Evolutionary conservation across 192 early-diverging fungal genomes (phyloP).

Genomic region (Coemansia sp.): DNA sequence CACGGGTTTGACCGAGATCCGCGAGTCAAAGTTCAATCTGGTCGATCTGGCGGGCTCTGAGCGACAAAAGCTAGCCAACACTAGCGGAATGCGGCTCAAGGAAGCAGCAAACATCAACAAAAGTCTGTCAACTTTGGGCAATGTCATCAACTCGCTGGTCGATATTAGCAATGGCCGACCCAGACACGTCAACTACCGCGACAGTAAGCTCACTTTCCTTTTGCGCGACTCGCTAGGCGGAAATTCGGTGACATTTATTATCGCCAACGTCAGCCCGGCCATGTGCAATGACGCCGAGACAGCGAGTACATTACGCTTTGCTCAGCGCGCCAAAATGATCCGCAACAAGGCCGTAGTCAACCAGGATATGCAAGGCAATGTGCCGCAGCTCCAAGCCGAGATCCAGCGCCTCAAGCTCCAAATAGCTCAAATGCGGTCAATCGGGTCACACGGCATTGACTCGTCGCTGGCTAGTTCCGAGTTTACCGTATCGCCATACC

Average conservation of each 20-base stretch:
- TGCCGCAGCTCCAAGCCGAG: constrained; percentile 65
- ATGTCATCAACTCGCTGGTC: constrained; percentile 83
- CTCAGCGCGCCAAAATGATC: constrained; percentile 72
- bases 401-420: constrained; percentile 61
- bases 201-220: constrained; percentile 70
- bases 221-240: constrained; percentile 72
- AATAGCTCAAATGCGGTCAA: constrained; percentile 28
- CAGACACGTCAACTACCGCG: constrained; percentile 69
- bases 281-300: constrained; percentile 63
- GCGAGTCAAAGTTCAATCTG: constrained; percentile 71
- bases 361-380: constrained; percentile 67
- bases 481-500: not conserved
- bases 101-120: constrained; percentile 88
- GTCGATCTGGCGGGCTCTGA: constrained; percentile 84
- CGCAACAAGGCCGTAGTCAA: constrained; percentile 74
- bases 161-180: constrained; percentile 62
- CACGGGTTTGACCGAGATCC: constrained; percentile 60
- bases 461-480: not conserved
- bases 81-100: constrained; percentile 67
- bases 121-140: constrained; percentile 74
- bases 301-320: constrained; percentile 68
- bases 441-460: not conserved
- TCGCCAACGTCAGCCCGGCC: constrained; percentile 63
- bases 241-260: constrained; percentile 70
- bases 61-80: constrained; percentile 66